Evolutionary conservation across 306 rosid species (phyloP), one percentile per base, ranked within the genome.

Genomic region (Sicyos baderoa): DNA sequence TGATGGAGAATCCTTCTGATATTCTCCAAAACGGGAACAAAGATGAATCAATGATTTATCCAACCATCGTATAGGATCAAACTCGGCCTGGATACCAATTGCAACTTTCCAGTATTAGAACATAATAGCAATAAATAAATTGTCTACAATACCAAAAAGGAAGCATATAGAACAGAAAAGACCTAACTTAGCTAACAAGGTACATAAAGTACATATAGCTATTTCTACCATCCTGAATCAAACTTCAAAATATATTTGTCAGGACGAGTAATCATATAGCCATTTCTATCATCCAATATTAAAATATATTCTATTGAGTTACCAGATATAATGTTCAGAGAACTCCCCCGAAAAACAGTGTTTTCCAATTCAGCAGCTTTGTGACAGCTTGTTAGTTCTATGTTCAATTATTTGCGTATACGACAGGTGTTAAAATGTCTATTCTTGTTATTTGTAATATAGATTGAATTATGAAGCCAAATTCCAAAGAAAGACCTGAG

Each of bases 61-160:
- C 88, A 93, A 68, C 99, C 99, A 93, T 84, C 97, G 84, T 78
- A 93, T 85, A 75, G 99, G 99, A 77, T 93, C 99, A 84, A 90
- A 93, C 82, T 90, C 99, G 71, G 96, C 97, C 99, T 90, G 86
- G 74, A 81, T 75, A 27, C 35, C 75, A 80, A 52, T 77, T 66
- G 69, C 71, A 74, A 68, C 18, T 54, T 61, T 48, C 66, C 79
- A 82, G 40, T 51, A 70, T 48, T 14, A 72, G 14, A 66, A 53
- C 2, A 54, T 45, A 51, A 64, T 48, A 42, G 68, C 22, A 71
- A 71, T 17, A 19, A 40, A 71, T 19, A 37, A 63, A 42, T 32
- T 19, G 63, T 9, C n/a, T 19, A 17, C 27, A 13, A 40, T 53
- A 37, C 17, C 37, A 32, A 32, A 5, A 37, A 71, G 40, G 32